Base-by-base conservation (phyloP, 2,329 filamentous ascomycete genomes). In the Xylaria sp. region DNA sequence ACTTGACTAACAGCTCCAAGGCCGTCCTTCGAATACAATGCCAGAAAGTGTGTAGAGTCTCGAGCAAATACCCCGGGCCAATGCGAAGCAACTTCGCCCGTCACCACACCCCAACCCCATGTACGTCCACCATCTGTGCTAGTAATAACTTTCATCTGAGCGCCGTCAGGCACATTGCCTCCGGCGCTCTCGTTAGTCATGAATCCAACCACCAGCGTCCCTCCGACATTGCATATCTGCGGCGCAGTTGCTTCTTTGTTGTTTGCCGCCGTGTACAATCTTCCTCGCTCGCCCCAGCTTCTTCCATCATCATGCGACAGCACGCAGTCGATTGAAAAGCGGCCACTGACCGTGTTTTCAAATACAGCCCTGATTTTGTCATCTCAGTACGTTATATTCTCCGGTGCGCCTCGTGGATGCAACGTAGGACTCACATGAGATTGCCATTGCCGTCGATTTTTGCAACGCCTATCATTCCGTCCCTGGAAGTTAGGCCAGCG, bases 401-500 rank as follows among this genome's bases (percentile, higher is more conserved):
- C 19, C 4, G 27, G 52, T 46, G 15, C 11, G 37, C 25, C 9
- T 35, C 21, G 9, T 19, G 7, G 10, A 25, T 37, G 6, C 1
- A 31, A 43, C 23, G 21, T 29, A 41, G 23, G 44, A 68, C 69
- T 67, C 15, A 72, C 71, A 80, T 75, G 15, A 80, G 71, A 43
- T 73, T 74, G 21, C 66, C 62, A 25, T 64, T 67, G 5, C 61
- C 62, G 4, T 68, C 67, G 7, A 75, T 69, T 15, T 67, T 65
- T 0, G 77, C 76, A 4, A 82, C 76, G 13, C 79, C 79, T 7
- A 78, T 68, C 80, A 82, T 82, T 27, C 80, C 79, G 53, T 82
- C 79, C 17, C 79, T 72, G 2, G 78, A 72, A 3, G 62, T 70
- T 21, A 62, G 46, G 3, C 72, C 70, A 3, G 64, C 57, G 9